phyloP scores from a whole-genome alignment of 139 green algal genomes.

The Chloropicon primus region DNA sequence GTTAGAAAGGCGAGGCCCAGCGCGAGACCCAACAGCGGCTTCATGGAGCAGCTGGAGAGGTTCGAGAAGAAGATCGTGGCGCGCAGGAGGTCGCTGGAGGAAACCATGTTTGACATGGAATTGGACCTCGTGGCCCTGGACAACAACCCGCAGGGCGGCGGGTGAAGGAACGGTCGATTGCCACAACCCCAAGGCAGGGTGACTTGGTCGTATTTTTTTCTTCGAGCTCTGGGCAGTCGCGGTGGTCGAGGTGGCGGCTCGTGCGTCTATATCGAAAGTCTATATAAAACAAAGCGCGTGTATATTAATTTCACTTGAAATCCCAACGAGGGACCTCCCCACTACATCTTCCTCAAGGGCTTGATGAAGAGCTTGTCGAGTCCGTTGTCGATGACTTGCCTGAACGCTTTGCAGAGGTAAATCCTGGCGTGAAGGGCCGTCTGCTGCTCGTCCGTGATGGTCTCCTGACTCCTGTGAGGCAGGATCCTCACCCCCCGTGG shows the following conservation, averaged over 20 bases:
- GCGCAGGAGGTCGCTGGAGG: neutral
- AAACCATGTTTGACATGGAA: neutral
- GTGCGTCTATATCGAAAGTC: too few relatives aligned
- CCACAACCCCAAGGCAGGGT: too few relatives aligned
- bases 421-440: slow-evolving; percentile 7
- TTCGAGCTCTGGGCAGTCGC: too few relatives aligned
- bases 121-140: neutral
- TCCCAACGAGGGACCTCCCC: neutral
- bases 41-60: neutral
- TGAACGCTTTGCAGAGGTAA: slow-evolving; percentile 15
- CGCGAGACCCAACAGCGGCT: neutral
- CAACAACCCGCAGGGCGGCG: too few relatives aligned
- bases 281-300: too few relatives aligned
- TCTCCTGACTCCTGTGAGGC: neutral
- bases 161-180: too few relatives aligned
- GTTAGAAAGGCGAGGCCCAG: neutral
- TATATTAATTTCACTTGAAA: too few relatives aligned
- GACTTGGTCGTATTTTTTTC: too few relatives aligned
- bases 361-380: slow-evolving; percentile 21
- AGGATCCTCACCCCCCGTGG: slow-evolving; percentile 16
- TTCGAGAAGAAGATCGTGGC: neutral
- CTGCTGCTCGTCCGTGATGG: neutral
- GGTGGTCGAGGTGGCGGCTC: too few relatives aligned
- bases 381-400: slow-evolving; percentile 21
- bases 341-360: slow-evolving; percentile 19